Evolutionary conservation across 2,329 filamentous ascomycete genomes (phyloP), one percentile per base, ranked within the genome.

Genomic region (Sporothrix globosa): DNA sequence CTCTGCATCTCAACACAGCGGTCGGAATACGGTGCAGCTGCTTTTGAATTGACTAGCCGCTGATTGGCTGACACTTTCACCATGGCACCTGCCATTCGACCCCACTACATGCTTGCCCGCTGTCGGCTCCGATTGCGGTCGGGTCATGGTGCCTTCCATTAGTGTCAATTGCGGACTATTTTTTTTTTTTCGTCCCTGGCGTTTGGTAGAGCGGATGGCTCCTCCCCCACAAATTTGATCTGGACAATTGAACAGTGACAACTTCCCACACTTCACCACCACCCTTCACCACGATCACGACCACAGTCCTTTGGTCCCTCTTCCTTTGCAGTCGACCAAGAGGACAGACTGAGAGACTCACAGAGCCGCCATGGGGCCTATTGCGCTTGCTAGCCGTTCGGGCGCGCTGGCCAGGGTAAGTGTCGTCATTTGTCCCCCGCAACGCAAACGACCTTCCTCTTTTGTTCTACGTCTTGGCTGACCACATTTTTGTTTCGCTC

Each of bases 301-400:
- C 48, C 24, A 63, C 46, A 41, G 48, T 44, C 60, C 14, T 41
- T 24, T n/a, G 5, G 46, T 50, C 65, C 61, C 52, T 44, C 56
- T 60, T 60, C n/a, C n/a, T 68, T 41, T 17, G 21, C 24, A 14
- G 2, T 27, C 24, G 41, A 41, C 10, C 30, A 24, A 48, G 52
- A 60, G 56, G 70, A 58, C 50, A 44, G 50, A 68, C 46, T 21
- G 54, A 61, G 54, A 50, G 72, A 56, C 69, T 68, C 69, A 68
- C 52, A 67, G 67, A 73, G 71, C 71, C 65, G 76, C 69, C 69
- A 86, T 86, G 84, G 82, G 83, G 78, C 79, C 83, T 80, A 83
- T 85, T 79, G 80, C 83, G 77, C 79, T 85, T 74, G 83, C 81
- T 75, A 80, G 81, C 75, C 82, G 83, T 75, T 83, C 83, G 73